Conservation (phyloP, 2,329 filamentous ascomycete species). For the Fusarium pininemorale region DNA sequence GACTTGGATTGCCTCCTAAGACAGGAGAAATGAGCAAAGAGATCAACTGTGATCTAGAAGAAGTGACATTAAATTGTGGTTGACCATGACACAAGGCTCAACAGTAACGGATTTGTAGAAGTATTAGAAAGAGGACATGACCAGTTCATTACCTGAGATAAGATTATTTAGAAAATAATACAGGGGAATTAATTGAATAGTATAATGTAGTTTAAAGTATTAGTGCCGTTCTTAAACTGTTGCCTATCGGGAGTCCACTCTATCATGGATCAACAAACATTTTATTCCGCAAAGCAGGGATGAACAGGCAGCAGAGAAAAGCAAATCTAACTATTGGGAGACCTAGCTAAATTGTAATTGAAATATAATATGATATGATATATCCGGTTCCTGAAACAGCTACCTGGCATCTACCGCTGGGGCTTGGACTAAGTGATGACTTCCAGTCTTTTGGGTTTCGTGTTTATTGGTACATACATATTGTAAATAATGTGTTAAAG, state of each 20-base stretch:
- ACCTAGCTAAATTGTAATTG: neutral
- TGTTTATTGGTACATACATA: neutral
- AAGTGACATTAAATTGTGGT: neutral
- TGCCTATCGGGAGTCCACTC: neutral
- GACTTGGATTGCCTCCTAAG: neutral
- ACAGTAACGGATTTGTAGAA: neutral
- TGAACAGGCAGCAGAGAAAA: constrained; percentile 8
- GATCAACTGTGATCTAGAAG: too few species aligned
- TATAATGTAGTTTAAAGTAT: neutral
- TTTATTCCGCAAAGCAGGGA: neutral
- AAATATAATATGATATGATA: neutral
- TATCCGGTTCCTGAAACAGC: neutral
- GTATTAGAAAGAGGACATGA: neutral
- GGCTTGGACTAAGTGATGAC: neutral
- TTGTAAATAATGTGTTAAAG: too few species aligned
- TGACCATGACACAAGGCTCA: neutral
- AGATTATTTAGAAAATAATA: neutral
- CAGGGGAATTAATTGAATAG: neutral
- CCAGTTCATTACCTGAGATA: neutral
- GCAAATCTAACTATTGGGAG: neutral
- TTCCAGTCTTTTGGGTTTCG: neutral
- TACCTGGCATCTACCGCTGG: neutral
- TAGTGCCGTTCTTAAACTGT: neutral
- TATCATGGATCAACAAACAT: neutral
- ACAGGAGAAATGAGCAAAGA: neutral